Conservation (phyloP, 306 rosid genomes). For the Glycyrrhiza uralensis region DNA sequence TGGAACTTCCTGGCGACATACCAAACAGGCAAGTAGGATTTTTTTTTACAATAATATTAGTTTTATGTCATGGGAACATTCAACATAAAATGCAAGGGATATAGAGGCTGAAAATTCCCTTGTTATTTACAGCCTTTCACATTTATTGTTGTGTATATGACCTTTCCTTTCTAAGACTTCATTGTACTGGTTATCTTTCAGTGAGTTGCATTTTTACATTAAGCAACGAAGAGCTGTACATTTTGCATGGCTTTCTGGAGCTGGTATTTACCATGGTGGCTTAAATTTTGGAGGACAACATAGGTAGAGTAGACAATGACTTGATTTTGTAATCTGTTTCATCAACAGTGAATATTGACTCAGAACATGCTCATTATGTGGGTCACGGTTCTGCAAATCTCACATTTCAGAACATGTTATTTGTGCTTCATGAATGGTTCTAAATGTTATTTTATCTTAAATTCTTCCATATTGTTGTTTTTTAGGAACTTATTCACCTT, state of each 20-base stretch:
- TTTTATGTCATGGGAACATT: not conserved
- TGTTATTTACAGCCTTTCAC: not conserved
- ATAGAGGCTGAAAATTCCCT: not conserved
- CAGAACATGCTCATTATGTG: constrained; percentile 9
- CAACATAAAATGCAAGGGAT: constrained; percentile 6
- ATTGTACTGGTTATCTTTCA: constrained; percentile 40
- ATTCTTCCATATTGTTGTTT: constrained; percentile 6
- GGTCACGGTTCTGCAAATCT: constrained; percentile 16
- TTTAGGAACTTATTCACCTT: not conserved
- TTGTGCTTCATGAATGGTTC: constrained; percentile 32
- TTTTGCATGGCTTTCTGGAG: constrained; percentile 99
- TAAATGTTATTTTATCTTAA: constrained; percentile 4
- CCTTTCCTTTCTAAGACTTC: constrained; percentile 18
- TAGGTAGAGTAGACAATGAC: constrained; percentile 51
- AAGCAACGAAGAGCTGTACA: constrained; percentile 96
- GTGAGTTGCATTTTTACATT: constrained; percentile 89
- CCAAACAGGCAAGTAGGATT: constrained; percentile 69
- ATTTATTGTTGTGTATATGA: not conserved
- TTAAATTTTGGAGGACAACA: constrained; percentile 87
- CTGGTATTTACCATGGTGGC: constrained; percentile 93
- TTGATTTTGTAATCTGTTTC: not conserved
- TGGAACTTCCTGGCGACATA: constrained; percentile 98
- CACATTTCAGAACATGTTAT: constrained; percentile 19
- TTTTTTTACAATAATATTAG: not conserved
- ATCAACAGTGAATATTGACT: constrained; percentile 8